Evolutionary conservation across 106 monocot genomes (phyloP).

Genomic region (Gastrodia elata): DNA sequence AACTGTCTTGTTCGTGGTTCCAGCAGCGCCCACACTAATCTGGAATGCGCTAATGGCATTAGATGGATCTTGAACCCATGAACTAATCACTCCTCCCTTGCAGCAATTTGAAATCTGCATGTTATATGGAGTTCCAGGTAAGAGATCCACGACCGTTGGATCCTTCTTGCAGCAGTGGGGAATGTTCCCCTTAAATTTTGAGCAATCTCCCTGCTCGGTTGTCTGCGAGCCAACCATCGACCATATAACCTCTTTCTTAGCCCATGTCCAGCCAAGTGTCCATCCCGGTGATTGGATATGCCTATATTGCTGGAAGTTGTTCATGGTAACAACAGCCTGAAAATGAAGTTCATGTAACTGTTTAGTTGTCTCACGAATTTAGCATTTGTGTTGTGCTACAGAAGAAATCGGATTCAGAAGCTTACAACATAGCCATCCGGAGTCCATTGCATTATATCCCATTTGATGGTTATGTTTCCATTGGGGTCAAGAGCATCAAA

Average conservation of each 20-base stretch:
- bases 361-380: background rate
- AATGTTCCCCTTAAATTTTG: conserved; percentile 28
- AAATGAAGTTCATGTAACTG: background rate
- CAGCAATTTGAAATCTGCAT: conserved; percentile 55
- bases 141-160: conserved; percentile 39
- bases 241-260: conserved; percentile 49
- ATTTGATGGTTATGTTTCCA: conserved; percentile 93
- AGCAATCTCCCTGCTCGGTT: conserved; percentile 43
- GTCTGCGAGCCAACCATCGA: conserved; percentile 40
- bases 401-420: background rate
- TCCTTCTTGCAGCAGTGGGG: conserved; percentile 33
- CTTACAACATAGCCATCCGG: conserved; percentile 89
- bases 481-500: conserved; percentile 83
- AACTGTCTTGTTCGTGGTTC: conserved; percentile 41
- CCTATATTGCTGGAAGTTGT: conserved; percentile 23
- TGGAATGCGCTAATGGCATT: conserved; percentile 40
- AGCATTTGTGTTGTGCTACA: background rate
- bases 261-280: conserved; percentile 44
- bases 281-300: conserved; percentile 51
- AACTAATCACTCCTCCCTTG: conserved; percentile 48
- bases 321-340: conserved; percentile 11
- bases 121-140: conserved; percentile 52
- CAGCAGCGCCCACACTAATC: conserved; percentile 36
- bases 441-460: conserved; percentile 86
- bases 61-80: conserved; percentile 39